Conservation (phyloP, 1,139 yeast species). For the Debaryomycetaceae sp. region DNA sequence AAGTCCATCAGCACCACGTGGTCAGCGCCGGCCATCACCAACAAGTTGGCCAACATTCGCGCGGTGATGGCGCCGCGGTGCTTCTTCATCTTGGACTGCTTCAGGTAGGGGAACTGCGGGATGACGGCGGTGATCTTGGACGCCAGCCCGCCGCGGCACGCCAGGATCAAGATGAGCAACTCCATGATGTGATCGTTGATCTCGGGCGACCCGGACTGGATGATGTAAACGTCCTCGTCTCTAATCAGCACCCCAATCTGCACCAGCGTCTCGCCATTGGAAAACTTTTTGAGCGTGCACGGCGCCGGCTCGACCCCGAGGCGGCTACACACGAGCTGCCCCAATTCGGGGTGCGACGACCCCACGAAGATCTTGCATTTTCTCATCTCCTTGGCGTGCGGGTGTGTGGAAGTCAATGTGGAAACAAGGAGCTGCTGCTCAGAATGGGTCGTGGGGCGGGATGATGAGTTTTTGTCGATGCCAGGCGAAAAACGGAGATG, state of each 20-base stretch:
- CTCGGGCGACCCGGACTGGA: conserved; percentile 86
- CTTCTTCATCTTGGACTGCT: conserved; percentile 96
- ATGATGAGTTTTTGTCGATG: no score
- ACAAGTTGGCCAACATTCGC: conserved; percentile 93
- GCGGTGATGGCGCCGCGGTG: conserved; percentile 99
- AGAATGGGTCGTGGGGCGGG: no score
- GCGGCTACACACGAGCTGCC: conserved; percentile 81
- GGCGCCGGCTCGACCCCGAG: conserved; percentile 96
- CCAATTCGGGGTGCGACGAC: conserved; percentile 91
- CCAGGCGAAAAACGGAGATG: no score
- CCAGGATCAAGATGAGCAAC: conserved; percentile 83
- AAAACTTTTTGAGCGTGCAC: conserved; percentile 82
- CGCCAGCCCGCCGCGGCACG: conserved; percentile 97
- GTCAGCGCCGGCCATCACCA: conserved; percentile 98
- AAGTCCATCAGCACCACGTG: conserved; percentile 97
- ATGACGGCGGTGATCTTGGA: conserved; percentile 94
- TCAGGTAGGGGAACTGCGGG: conserved; percentile 96
- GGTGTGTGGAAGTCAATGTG: no score
- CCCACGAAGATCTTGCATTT: conserved; percentile 97
- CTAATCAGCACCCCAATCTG: conserved; percentile 93
- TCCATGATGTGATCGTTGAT: conserved; percentile 98
- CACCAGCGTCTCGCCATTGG: conserved; percentile 96
- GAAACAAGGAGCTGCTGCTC: no score
- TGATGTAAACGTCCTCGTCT: conserved; percentile 94
- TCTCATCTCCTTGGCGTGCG: no score